Conservation (phyloP, 164 flowering plant species). For the Sedum album region DNA sequence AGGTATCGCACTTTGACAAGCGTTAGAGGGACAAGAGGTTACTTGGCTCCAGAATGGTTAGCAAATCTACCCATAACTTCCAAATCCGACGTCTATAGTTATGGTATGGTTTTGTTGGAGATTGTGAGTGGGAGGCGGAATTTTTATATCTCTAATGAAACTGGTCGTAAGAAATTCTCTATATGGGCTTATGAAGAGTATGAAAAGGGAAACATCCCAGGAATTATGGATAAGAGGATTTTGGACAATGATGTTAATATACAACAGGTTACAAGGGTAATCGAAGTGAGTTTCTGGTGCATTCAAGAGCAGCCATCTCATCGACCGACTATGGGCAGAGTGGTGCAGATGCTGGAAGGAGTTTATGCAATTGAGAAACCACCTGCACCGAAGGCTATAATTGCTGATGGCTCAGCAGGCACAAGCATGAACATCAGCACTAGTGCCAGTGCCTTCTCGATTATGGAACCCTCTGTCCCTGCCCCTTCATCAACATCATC, state of each 20-base stretch:
- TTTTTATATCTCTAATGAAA: constrained; percentile 56
- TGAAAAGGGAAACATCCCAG: constrained; percentile 47
- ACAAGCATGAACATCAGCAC: constrained; percentile 27
- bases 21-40: constrained; percentile 73
- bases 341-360: constrained; percentile 75
- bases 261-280: constrained; percentile 48
- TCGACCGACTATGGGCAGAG: constrained; percentile 70
- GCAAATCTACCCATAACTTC: constrained; percentile 78
- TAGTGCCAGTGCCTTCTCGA: constrained; percentile 27
- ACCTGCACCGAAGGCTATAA: constrained; percentile 36
- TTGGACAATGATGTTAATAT: constrained; percentile 25
- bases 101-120: constrained; percentile 80
- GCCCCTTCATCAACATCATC: constrained; percentile 34
- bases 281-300: constrained; percentile 74
- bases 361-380: constrained; percentile 41
- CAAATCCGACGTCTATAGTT: constrained; percentile 74
- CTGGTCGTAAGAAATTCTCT: constrained; percentile 50
- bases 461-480: constrained; percentile 25
- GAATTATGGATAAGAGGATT: constrained; percentile 41
- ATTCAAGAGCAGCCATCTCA: constrained; percentile 67
- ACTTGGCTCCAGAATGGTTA: constrained; percentile 84
- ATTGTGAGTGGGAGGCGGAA: constrained; percentile 71
- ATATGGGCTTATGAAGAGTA: constrained; percentile 77
- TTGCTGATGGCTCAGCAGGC: constrained; percentile 26
- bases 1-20: constrained; percentile 52